phyloP scores from a whole-genome alignment of 2,329 filamentous ascomycete species.

The Diplocarpon mali region DNA sequence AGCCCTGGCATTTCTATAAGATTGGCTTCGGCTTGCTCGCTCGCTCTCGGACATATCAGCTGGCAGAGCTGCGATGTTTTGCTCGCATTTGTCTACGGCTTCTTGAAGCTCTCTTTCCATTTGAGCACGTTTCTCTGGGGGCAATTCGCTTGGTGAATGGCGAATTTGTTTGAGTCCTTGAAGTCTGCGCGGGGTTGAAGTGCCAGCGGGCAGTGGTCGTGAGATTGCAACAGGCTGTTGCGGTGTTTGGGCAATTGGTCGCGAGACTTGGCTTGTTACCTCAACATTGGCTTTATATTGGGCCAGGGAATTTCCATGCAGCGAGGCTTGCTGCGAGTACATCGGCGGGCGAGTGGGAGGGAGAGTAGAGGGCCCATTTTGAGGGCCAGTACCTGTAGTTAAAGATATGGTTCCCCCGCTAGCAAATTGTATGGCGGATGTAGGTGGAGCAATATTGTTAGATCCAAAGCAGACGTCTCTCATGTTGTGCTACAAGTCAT shows the following conservation, averaged over 20 bases:
- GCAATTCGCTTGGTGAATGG: slow-evolving; percentile 17
- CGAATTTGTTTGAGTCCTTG: slow-evolving; percentile 7
- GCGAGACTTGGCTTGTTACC: not conserved
- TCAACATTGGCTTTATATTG: not conserved
- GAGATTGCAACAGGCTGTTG: not conserved
- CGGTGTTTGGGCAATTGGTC: not conserved
- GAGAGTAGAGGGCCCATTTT: not conserved
- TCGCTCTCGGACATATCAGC: slow-evolving; percentile 3
- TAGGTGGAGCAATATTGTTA: not conserved
- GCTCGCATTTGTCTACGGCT: slow-evolving; percentile 12
- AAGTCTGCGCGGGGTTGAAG: not conserved
- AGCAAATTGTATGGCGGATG: not conserved
- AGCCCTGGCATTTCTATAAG: slow-evolving; percentile 21
- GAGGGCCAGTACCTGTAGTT: not conserved
- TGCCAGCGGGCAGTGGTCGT: not conserved
- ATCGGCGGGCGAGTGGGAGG: not conserved
- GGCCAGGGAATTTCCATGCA: not conserved
- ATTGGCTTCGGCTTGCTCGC: slow-evolving; percentile 8
- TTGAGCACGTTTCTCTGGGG: slow-evolving; percentile 11
- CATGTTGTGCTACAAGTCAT: slow-evolving; percentile 4
- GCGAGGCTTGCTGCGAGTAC: too few species aligned
- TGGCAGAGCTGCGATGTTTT: slow-evolving; percentile 5
- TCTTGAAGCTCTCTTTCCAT: slow-evolving; percentile 16
- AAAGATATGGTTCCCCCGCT: not conserved
- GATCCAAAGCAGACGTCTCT: slow-evolving; percentile 6